Evolutionary conservation across 768 basidiomycete genomes (phyloP).

Genomic region (Filobasidium wieringae): DNA sequence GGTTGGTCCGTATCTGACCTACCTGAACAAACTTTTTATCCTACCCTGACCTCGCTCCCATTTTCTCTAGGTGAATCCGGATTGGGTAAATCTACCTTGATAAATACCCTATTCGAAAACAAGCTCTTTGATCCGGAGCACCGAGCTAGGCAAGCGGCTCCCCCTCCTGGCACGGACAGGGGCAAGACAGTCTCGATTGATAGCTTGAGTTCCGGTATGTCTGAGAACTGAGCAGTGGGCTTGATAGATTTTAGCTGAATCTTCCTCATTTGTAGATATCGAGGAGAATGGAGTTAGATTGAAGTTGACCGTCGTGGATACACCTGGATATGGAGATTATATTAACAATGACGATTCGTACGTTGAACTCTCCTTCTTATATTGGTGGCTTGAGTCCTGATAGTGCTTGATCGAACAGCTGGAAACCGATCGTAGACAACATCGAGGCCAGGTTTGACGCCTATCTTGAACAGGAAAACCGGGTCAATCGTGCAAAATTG

Average conservation of each 20-base stretch:
- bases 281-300: conserved; percentile 80
- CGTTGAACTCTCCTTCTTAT: background rate
- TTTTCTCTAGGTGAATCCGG: conserved; percentile 60
- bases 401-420: conserved; percentile 36
- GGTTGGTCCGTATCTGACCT: conserved; percentile 60
- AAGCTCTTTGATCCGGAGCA: conserved; percentile 62
- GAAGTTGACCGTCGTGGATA: conserved; percentile 92
- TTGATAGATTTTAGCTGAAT: background rate
- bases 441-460: conserved; percentile 46
- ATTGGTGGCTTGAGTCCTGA: too few species aligned
- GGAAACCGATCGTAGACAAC: conserved; percentile 97
- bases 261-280: conserved; percentile 55
- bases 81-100: conserved; percentile 89
- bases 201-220: conserved; percentile 90
- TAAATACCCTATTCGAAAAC: conserved; percentile 98
- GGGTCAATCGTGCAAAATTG: conserved; percentile 89
- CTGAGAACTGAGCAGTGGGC: background rate
- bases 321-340: conserved; percentile 98
- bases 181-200: conserved; percentile 94
- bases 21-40: conserved; percentile 21
- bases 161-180: conserved; percentile 72
- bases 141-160: conserved; percentile 42
- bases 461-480: conserved; percentile 82
- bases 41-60: conserved; percentile 5
- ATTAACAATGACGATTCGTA: conserved; percentile 97